A percentile compares a stretch with the other conserved stretches of the same genome.
Conservation (phyloP, 495 filamentous ascomycete genomes). For the Endocarpon pusillum region DNA sequence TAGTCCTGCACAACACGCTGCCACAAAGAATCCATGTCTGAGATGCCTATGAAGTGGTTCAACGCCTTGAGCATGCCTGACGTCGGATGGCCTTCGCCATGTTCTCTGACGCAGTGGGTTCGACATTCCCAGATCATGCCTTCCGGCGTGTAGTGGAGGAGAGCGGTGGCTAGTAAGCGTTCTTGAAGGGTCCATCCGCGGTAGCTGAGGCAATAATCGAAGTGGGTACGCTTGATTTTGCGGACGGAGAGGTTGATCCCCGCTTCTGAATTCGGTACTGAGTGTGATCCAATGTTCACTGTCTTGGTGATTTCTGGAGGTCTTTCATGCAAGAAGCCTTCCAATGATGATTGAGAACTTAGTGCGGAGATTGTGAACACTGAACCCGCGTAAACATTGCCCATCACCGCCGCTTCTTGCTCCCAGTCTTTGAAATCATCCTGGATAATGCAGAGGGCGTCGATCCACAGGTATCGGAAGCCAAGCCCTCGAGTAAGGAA, state of each 20-base stretch:
- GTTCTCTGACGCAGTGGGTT: too few relatives aligned
- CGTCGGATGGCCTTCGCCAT: too few relatives aligned
- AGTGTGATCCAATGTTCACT: too few relatives aligned
- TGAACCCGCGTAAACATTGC: constrained; percentile 2
- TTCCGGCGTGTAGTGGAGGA: neutral
- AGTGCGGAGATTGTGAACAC: constrained; percentile 5
- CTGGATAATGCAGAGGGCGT: constrained; percentile 7
- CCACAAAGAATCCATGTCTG: too few relatives aligned
- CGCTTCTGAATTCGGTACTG: too few relatives aligned
- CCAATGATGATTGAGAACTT: neutral
- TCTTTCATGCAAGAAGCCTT: too few relatives aligned
- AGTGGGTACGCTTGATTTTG: too few relatives aligned
- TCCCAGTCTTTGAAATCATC: constrained; percentile 2
- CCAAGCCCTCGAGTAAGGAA: constrained; percentile 2
- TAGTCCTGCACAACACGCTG: neutral
- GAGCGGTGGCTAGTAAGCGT: neutral
- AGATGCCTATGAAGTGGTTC: too few relatives aligned
- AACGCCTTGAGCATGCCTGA: too few relatives aligned
- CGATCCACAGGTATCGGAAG: constrained; percentile 4
- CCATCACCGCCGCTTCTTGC: constrained; percentile 1
- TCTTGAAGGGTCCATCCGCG: constrained; percentile 1
- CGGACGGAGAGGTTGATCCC: too few relatives aligned
- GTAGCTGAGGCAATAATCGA: neutral
- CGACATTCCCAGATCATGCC: constrained; percentile 1
- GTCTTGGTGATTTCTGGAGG: too few relatives aligned